Evolutionary conservation across 495 filamentous ascomycete genomes (phyloP).

Genomic region (Physcia stellaris): DNA sequence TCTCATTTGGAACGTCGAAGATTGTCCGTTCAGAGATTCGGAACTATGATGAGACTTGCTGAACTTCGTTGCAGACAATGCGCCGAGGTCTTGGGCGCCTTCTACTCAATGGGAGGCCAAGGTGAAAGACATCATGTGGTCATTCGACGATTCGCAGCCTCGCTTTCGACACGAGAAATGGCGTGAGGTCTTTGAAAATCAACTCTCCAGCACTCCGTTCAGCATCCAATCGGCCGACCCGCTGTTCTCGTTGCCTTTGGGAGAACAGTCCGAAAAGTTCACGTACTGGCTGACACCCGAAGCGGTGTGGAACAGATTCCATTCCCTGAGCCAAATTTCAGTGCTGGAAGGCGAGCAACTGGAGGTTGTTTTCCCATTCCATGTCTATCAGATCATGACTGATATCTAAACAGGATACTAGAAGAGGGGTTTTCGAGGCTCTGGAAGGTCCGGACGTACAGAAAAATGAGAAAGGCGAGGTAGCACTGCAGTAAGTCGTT

Average conservation of each 20-base stretch:
- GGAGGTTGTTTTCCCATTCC: constrained; percentile 23
- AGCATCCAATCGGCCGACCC: constrained; percentile 28
- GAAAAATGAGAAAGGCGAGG: constrained; percentile 36
- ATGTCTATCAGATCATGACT: background rate
- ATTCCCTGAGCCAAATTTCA: constrained; percentile 47
- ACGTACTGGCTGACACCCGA: constrained; percentile 36
- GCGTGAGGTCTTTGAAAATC: constrained; percentile 37
- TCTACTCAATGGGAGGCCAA: constrained; percentile 39
- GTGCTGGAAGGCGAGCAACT: constrained; percentile 34
- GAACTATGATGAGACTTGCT: constrained; percentile 4
- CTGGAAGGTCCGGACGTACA: constrained; percentile 28
- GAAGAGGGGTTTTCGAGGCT: constrained; percentile 26
- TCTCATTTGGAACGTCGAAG: constrained; percentile 53
- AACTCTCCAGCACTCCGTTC: constrained; percentile 25
- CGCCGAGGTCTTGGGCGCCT: constrained; percentile 27
- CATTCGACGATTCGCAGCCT: constrained; percentile 34
- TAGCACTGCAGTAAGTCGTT: too few species aligned
- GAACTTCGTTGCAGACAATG: constrained; percentile 29
- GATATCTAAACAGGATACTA: constrained; percentile 16
- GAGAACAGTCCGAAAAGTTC: constrained; percentile 23
- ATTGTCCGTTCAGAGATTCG: constrained; percentile 28
- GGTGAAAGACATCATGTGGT: constrained; percentile 36
- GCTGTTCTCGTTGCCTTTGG: constrained; percentile 36
- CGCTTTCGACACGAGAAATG: constrained; percentile 44
- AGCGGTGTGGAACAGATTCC: constrained; percentile 40